Base-by-base conservation (phyloP, 805 yeast genomes). In the Candida caryicola region DNA sequence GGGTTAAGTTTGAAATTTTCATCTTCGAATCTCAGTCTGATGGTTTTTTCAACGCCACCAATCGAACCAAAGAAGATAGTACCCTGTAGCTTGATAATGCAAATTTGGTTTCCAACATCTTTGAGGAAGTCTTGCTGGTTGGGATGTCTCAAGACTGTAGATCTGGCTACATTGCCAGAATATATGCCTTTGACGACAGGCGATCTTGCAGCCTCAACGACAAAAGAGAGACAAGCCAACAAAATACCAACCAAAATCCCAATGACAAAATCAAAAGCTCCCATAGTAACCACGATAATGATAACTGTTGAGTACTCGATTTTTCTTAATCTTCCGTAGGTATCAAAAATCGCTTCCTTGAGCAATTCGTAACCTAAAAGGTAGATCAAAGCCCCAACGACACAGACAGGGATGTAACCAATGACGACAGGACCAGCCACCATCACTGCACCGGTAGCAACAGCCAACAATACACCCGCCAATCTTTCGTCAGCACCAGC, bases 51-150 rank as follows among this genome's bases (percentile, higher is more conserved):
- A 33, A 93, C 82, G 2, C 91, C 85, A 15, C 95, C 95, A 58
- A 91, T 90, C 0, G 97, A 88, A 1, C 99, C 99, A 61, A 93
- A 93, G 58, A 93, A 93, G 27, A 93, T 68, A 16, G 93, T 80
- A 14, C 97, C 96, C 49, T 88, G 85, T 31, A 93, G 64, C 60
- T 90, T 87, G 59, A 90, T 69, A 15, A 93, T 82, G 59, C 88
- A 85, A 19, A 90, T 87, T 62, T 93, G 98, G 51, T 84, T 81
- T 3, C 97, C 97, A 37, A 91, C 93, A 46, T 84, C 82, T 44
- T 76, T 74, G 52, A 93, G 66, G 50, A 91, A 91, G 46, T 82
- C 85, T 49, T 85, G 88, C 60, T 93, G 96, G 41, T 83, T 79
- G 3, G 91, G 88, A 55, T 89, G 96, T 54, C 99, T 77, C 49